phyloP scores from a whole-genome alignment of 495 filamentous ascomycete genomes.

The Penicillium salamii region DNA sequence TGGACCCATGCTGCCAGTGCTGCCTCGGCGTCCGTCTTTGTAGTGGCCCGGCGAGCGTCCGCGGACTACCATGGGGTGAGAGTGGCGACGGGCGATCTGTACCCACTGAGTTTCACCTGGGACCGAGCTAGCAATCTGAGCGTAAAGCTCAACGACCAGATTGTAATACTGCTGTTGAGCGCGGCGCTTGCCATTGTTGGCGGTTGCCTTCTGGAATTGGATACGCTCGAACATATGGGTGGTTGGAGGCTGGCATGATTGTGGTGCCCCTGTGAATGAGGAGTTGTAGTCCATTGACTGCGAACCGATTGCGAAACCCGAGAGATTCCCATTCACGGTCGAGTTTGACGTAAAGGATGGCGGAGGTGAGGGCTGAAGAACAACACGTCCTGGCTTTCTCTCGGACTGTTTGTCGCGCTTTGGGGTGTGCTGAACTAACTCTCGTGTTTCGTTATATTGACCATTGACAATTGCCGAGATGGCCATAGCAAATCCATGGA shows the following conservation, averaged over 20 bases:
- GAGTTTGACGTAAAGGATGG: slow-evolving; percentile 37
- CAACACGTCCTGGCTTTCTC: slow-evolving; percentile 67
- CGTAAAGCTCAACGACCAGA: slow-evolving; percentile 84
- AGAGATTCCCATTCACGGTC: slow-evolving; percentile 22
- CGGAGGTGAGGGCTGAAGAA: slow-evolving; percentile 64
- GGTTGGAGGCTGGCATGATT: slow-evolving; percentile 40
- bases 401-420: slow-evolving; percentile 93
- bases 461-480: slow-evolving; percentile 84
- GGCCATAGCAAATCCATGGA: slow-evolving; percentile 71
- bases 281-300: slow-evolving; percentile 43
- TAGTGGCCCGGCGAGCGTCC: slow-evolving; percentile 93
- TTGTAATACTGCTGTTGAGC: slow-evolving; percentile 95
- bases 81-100: slow-evolving; percentile 76
- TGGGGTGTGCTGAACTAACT: slow-evolving; percentile 91
- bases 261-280: slow-evolving; percentile 29
- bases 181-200: slow-evolving; percentile 91
- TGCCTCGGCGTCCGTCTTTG: slow-evolving; percentile 74
- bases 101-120: slow-evolving; percentile 53
- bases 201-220: slow-evolving; percentile 94
- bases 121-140: slow-evolving; percentile 56
- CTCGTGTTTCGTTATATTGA: slow-evolving; percentile 72
- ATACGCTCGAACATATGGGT: slow-evolving; percentile 81
- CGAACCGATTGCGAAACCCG: slow-evolving; percentile 29
- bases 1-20: slow-evolving; percentile 68
- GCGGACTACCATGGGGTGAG: slow-evolving; percentile 87